Evolutionary conservation across 805 yeast species (phyloP).

Genomic region (Kodamaea leandrae): DNA sequence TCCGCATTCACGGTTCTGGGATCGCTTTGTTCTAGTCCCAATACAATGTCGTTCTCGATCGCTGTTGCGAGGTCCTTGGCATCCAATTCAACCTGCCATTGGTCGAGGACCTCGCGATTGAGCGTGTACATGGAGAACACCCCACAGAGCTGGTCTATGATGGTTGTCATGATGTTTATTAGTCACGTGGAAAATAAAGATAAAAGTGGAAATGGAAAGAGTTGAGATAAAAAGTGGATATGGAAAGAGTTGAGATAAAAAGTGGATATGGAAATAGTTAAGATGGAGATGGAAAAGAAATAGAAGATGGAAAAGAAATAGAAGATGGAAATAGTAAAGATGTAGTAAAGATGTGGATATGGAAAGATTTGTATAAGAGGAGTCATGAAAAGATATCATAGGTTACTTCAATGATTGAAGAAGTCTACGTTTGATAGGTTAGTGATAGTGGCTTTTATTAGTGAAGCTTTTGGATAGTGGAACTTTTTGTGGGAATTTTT

Average conservation of each 20-base stretch:
- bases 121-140: constrained; percentile 24
- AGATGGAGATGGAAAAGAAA: neutral
- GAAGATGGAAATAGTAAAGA: no score
- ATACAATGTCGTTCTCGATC: constrained; percentile 14
- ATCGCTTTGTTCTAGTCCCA: constrained; percentile 26
- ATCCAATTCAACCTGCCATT: constrained; percentile 38
- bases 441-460: no score
- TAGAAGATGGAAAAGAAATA: neutral
- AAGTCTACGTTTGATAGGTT: no score
- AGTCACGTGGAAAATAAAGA: constrained; percentile 1
- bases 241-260: neutral
- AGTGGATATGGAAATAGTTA: neutral
- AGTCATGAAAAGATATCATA: no score
- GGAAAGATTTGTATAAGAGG: no score
- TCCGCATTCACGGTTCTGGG: constrained; percentile 16
- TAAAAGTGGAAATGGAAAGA: neutral
- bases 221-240: neutral
- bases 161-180: no score
- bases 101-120: constrained; percentile 26
- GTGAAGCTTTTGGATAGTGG: no score
- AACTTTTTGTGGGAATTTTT: no score
- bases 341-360: no score
- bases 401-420: no score
- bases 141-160: constrained; percentile 6
- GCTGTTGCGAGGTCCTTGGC: constrained; percentile 13